Conservation (phyloP, 225 moss, liverwort and hornwort species). For the Polytrichum commune region DNA sequence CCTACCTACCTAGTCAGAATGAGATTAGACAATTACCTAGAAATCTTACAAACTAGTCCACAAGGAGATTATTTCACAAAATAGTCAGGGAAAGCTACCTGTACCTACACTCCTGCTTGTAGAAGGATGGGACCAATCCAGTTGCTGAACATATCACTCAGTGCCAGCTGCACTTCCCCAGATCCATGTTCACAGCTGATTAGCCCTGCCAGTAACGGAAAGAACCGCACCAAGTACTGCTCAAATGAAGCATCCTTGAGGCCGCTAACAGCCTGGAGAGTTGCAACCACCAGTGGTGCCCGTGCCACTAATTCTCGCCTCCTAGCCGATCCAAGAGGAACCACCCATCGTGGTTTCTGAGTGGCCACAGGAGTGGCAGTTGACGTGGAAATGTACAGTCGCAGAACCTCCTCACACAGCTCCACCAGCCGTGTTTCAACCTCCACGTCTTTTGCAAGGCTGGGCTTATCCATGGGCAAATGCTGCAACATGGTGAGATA, state of each 20-base stretch:
- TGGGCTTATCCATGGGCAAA: conserved; percentile 84
- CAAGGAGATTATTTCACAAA: conserved; percentile 16
- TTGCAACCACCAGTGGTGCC: conserved; percentile 92
- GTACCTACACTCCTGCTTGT: conserved; percentile 56
- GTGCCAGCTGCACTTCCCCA: conserved; percentile 83
- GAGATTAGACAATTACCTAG: conserved; percentile 17
- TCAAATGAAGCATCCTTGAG: conserved; percentile 96
- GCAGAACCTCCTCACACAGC: conserved; percentile 89
- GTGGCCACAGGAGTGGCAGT: conserved; percentile 34
- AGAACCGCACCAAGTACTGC: conserved; percentile 88
- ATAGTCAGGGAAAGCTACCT: background rate
- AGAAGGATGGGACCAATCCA: conserved; percentile 99
- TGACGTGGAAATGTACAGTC: conserved; percentile 89
- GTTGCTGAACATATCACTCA: conserved; percentile 99
- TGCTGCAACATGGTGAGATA: conserved; percentile 95
- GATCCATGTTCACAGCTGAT: conserved; percentile 99
- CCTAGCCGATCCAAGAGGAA: conserved; percentile 92
- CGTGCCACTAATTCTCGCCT: conserved; percentile 87
- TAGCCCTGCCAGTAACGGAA: conserved; percentile 85
- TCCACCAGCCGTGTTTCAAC: conserved; percentile 91
- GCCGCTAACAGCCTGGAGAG: conserved; percentile 90
- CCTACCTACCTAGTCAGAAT: conserved; percentile 15
- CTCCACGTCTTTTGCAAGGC: conserved; percentile 90
- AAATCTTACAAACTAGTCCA: conserved; percentile 25
- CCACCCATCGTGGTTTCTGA: conserved; percentile 80